phyloP scores from a whole-genome alignment of 2,329 filamentous ascomycete species.

The Fusarium drepaniforme region DNA sequence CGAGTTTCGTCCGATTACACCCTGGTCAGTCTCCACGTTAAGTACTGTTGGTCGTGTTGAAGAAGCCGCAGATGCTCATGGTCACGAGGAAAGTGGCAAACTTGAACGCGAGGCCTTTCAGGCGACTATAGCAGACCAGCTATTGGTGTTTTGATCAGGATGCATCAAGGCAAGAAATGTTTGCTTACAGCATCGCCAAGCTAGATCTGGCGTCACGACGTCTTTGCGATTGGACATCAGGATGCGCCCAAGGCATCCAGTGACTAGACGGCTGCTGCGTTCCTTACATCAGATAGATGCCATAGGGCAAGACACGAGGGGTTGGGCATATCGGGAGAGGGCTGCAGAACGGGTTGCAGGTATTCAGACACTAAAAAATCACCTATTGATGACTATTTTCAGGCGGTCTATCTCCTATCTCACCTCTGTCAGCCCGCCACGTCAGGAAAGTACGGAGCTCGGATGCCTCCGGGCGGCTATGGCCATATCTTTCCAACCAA shows the following conservation, averaged over 20 bases:
- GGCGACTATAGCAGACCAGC: conserved; percentile 31
- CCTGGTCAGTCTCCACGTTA: conserved; percentile 1
- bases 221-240: conserved; percentile 29
- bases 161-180: conserved; percentile 1
- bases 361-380: conserved; percentile 26
- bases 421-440: conserved; percentile 28
- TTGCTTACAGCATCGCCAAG: conserved; percentile 9
- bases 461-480: conserved; percentile 40
- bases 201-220: conserved; percentile 17
- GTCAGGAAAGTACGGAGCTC: conserved; percentile 29
- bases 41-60: conserved; percentile 11
- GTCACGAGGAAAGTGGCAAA: conserved; percentile 29
- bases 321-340: conserved; percentile 6
- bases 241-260: conserved; percentile 26
- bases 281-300: conserved; percentile 11
- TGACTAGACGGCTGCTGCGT: conserved; percentile 6
- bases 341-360: conserved; percentile 11
- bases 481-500: conserved; percentile 8
- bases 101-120: conserved; percentile 4
- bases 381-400: conserved; percentile 9
- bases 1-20: conserved; percentile 22
- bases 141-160: conserved; percentile 27
- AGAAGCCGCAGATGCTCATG: conserved; percentile 15
- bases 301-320: conserved; percentile 9
- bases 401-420: conserved; percentile 13